phyloP scores from a whole-genome alignment of 768 basidiomycete genomes.

The Naganishia vaughanmartiniae region DNA sequence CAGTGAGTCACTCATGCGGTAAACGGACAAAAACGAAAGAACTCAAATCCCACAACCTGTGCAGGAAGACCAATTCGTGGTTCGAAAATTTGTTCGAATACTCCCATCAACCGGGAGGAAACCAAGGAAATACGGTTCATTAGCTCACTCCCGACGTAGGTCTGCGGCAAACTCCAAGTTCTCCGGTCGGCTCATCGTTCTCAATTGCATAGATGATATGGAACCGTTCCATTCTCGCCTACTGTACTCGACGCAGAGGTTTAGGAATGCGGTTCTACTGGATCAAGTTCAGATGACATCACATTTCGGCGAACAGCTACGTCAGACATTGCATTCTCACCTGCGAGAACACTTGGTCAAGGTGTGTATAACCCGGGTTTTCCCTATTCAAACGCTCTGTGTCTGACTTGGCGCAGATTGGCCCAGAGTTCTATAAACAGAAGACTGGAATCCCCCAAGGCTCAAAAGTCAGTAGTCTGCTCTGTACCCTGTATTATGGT shows the following conservation, averaged over 20 bases:
- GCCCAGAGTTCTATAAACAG: conserved; percentile 75
- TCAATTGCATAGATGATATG: neutral
- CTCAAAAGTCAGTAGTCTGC: conserved; percentile 85
- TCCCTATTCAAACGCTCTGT: neutral
- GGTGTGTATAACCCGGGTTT: neutral
- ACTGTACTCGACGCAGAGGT: neutral
- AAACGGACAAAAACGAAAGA: conserved; percentile 37
- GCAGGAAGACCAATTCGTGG: conserved; percentile 61
- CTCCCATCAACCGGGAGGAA: conserved; percentile 59
- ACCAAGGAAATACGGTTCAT: conserved; percentile 18
- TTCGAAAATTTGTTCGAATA: conserved; percentile 70
- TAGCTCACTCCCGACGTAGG: conserved; percentile 20
- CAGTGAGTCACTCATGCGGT: conserved; percentile 55
- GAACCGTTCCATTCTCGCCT: conserved; percentile 16
- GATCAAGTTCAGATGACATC: conserved; percentile 64
- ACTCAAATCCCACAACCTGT: conserved; percentile 29
- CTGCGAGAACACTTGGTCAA: conserved; percentile 10
- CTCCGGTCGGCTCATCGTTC: neutral
- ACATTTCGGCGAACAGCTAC: conserved; percentile 37
- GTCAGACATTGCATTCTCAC: conserved; percentile 1
- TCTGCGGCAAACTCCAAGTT: neutral
- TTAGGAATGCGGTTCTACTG: conserved; percentile 72
- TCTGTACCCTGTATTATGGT: conserved; percentile 93
- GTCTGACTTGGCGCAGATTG: conserved; percentile 61
- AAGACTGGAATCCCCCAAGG: conserved; percentile 96